phyloP scores from a whole-genome alignment of 441 rosid species.

The Dalechampia spathulata region DNA sequence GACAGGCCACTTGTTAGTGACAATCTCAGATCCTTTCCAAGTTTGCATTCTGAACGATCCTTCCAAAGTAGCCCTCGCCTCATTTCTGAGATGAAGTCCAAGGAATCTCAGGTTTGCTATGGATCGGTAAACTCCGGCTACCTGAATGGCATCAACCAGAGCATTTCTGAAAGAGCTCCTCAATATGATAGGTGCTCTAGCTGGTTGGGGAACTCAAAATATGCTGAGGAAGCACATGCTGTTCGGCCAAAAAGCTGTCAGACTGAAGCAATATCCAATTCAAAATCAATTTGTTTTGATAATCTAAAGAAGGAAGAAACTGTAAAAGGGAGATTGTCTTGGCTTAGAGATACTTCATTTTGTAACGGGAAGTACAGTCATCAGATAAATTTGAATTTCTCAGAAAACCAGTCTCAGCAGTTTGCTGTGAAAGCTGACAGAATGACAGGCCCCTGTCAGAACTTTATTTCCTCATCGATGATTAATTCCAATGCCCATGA shows the following conservation, averaged over 20 bases:
- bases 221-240: conserved; percentile 15
- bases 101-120: conserved; percentile 16
- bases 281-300: conserved; percentile 7
- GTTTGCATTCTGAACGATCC: conserved; percentile 12
- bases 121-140: conserved; percentile 15
- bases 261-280: conserved; percentile 14
- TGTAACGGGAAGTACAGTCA: conserved; percentile 16
- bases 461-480: conserved; percentile 14
- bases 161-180: conserved; percentile 15
- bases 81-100: conserved; percentile 23
- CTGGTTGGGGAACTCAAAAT: conserved; percentile 16
- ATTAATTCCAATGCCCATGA: conserved; percentile 13
- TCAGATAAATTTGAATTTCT: conserved; percentile 19
- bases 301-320: conserved; percentile 15
- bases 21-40: conserved; percentile 13
- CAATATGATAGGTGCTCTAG: conserved; percentile 6
- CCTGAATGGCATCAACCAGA: conserved; percentile 16
- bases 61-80: conserved; percentile 11
- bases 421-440: conserved; percentile 18
- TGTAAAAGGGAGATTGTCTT: conserved; percentile 18
- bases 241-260: conserved; percentile 9
- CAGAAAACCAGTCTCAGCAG: conserved; percentile 21
- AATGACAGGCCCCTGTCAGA: conserved; percentile 12
- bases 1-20: conserved; percentile 7
- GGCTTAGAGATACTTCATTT: conserved; percentile 23